Percentiles rank a stretch among this genome's conserved stretches.
Conservation (phyloP, 768 basidiomycete genomes). For the Coprinopsis cinerea region DNA sequence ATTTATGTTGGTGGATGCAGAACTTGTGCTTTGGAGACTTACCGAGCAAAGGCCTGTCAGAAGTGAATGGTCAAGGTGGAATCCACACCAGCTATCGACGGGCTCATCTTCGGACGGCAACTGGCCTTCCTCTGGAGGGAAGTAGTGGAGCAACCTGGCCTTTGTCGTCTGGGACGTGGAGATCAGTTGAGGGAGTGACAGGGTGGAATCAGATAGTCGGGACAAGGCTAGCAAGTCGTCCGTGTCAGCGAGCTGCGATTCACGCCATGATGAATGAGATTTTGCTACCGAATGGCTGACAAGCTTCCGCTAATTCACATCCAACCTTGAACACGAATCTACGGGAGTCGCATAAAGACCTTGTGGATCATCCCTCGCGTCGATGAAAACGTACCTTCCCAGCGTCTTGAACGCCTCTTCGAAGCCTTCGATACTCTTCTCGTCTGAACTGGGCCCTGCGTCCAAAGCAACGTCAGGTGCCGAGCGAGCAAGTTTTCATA, state of each 20-base stretch:
- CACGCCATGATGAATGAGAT: background rate
- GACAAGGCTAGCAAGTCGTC: constrained; percentile 43
- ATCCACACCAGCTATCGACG: constrained; percentile 90
- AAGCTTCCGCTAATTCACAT: constrained; percentile 74
- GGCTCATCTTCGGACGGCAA: constrained; percentile 49
- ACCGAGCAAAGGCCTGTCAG: constrained; percentile 92
- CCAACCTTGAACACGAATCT: constrained; percentile 84
- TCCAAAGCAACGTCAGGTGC: background rate
- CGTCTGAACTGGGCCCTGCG: constrained; percentile 61
- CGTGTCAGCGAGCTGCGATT: background rate
- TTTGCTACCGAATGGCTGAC: constrained; percentile 79
- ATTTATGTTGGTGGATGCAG: too few species aligned
- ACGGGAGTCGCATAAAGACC: background rate
- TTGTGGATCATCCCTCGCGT: too few species aligned
- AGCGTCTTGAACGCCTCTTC: constrained; percentile 85
- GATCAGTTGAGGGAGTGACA: constrained; percentile 71
- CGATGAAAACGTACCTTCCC: constrained; percentile 44
- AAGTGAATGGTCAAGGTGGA: constrained; percentile 87
- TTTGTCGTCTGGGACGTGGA: constrained; percentile 77
- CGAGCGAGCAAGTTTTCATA: background rate
- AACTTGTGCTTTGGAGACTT: constrained; percentile 19
- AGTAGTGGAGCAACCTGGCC: constrained; percentile 95
- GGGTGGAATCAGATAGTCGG: constrained; percentile 56
- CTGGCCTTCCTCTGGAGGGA: constrained; percentile 47
- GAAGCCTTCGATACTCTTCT: constrained; percentile 65